phyloP scores from a whole-genome alignment of 83 land plant genomes.

The Picea engelmannii region DNA sequence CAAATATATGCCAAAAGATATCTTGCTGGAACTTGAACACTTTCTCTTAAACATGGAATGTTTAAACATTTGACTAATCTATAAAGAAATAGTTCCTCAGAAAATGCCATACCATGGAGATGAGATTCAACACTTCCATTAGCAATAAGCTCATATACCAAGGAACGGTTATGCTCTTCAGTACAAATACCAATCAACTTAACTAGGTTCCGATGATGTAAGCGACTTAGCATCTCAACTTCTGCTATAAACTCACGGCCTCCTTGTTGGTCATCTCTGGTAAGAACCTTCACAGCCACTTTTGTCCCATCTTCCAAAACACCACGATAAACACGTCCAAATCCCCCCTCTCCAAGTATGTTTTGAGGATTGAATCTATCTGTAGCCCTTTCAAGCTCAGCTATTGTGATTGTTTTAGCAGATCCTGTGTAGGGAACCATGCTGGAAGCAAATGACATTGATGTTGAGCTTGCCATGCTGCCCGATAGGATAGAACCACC shows the following conservation, averaged over 20 bases:
- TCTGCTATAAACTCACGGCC: slow-evolving; percentile 81
- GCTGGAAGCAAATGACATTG: slow-evolving; percentile 53
- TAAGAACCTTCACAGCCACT: slow-evolving; percentile 82
- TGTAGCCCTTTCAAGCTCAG: slow-evolving; percentile 75
- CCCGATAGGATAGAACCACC: slow-evolving; percentile 31
- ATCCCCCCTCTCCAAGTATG: slow-evolving; percentile 86
- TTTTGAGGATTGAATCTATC: slow-evolving; percentile 61
- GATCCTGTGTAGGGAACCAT: slow-evolving; percentile 57
- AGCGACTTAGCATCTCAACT: slow-evolving; percentile 86
- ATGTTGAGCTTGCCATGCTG: slow-evolving; percentile 55
- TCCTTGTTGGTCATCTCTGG: slow-evolving; percentile 69
- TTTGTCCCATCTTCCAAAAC: slow-evolving; percentile 60
- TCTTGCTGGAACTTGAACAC: not conserved
- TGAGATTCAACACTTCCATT: slow-evolving; percentile 92
- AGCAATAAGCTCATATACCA: slow-evolving; percentile 77
- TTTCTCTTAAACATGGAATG: not conserved
- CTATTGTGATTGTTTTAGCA: slow-evolving; percentile 58
- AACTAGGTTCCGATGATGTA: slow-evolving; percentile 83
- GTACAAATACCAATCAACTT: slow-evolving; percentile 78
- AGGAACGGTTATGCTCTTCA: slow-evolving; percentile 60
- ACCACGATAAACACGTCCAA: slow-evolving; percentile 79
- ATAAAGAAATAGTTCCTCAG: not conserved
- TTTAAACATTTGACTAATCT: not conserved
- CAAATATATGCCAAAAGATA: not conserved
- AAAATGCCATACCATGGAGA: slow-evolving; percentile 65